Base-by-base conservation (phyloP, 352 stramenopile species). In the Phytophthora pistaciae region DNA sequence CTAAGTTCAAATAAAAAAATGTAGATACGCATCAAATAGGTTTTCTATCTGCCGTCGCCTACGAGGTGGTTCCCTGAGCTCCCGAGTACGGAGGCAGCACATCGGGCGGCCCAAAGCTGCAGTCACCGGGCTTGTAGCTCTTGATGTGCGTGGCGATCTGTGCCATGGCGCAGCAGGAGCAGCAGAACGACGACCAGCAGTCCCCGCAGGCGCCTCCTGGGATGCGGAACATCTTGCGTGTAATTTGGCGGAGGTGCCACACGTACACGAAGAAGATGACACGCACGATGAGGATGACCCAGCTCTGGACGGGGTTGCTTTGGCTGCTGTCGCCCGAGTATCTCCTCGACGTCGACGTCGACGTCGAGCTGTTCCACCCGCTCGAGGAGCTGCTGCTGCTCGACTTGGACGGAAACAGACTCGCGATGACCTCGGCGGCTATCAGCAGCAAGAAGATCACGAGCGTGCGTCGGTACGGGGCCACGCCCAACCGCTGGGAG, bases 111-210 rank as follows among this genome's bases (percentile, higher is more conserved):
- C 49, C 48, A 49, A 90, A 88, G 21, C 70, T 74, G 67, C 81
- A 91, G 33, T 61, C 74, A 5, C 79, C 78, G 1, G 73, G 74
- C 33, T 70, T 80, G 77, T 89, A 91, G 57, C 78, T 84, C 68
- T 84, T 79, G 56, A 81, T 65, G 49, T 88, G 82, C 5, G 71
- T 88, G 3, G 73, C 76, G 55, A 88, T 82, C 55, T 90, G 80
- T 8, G 78, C 78, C 46, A 85, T 64, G 10, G 69, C 66, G 64
- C 80, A 85, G 42, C 72, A 77, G 16, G 59, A 76, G 60, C 72
- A 83, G 49, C 62, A 79, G 48, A 60, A 74, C 16, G 75, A 82
- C 14, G 60, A 56, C 14, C 55, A 64, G 50, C 71, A 82, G 50
- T 82, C 75, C 44, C 65, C 62, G n/a, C 62, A 70, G 11, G 54